Evolutionary conservation across 208 protist species (phyloP).

Genomic region (Strigomonas galati): DNA sequence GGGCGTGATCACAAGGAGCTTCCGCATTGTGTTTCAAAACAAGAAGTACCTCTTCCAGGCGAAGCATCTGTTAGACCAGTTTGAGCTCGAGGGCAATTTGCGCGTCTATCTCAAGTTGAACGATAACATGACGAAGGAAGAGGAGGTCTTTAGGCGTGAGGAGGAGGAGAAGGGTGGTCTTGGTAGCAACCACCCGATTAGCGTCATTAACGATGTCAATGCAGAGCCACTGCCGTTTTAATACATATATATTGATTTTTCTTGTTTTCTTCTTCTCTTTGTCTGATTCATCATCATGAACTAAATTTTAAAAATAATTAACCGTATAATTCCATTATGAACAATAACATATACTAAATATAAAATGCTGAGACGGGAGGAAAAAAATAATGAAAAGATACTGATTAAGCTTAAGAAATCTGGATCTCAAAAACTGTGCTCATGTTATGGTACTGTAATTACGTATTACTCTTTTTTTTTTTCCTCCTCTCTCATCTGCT

Average conservation of each 20-base stretch:
- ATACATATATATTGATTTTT: background rate
- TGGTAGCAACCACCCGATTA: background rate
- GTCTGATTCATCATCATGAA: too few relatives aligned
- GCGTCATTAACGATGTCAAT: too few relatives aligned
- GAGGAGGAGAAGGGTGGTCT: constrained; percentile 25
- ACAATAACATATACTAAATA: too few relatives aligned
- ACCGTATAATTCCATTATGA: too few relatives aligned
- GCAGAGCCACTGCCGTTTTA: too few relatives aligned
- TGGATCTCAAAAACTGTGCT: too few relatives aligned
- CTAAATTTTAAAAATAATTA: too few relatives aligned
- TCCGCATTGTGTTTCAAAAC: constrained; percentile 72
- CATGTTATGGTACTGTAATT: too few relatives aligned
- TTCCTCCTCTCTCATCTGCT: background rate
- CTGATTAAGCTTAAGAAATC: too few relatives aligned
- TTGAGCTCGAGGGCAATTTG: constrained; percentile 56
- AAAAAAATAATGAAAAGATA: too few relatives aligned
- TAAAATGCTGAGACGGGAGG: too few relatives aligned
- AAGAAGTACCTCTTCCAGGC: constrained; percentile 65
- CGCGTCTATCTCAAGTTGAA: constrained; percentile 63
- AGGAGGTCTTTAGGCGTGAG: constrained; percentile 36
- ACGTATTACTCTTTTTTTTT: background rate
- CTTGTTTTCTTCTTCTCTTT: background rate
- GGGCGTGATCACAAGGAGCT: constrained; percentile 21
- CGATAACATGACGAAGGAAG: constrained; percentile 32
- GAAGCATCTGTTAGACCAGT: constrained; percentile 83